phyloP scores from a whole-genome alignment of 768 basidiomycete genomes.

The Lactarius pseudohatsudake region DNA sequence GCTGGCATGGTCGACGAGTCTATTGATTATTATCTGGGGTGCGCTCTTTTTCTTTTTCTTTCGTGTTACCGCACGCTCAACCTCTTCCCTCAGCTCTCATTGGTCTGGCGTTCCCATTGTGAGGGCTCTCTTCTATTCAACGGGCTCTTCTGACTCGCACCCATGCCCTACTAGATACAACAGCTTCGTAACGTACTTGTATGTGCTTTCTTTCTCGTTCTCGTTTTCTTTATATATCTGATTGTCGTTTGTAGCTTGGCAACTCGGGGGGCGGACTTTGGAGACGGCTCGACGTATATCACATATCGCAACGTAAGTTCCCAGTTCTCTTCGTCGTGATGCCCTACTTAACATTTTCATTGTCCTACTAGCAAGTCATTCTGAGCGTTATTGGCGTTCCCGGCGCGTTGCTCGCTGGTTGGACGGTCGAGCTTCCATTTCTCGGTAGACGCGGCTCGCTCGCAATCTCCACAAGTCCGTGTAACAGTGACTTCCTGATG shows the following conservation, averaged over 20 bases:
- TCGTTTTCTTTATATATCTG: not conserved
- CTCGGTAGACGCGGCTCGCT: slow-evolving; percentile 57
- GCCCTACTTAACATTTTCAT: not conserved
- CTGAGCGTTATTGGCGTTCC: slow-evolving; percentile 57
- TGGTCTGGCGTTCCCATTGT: slow-evolving; percentile 74
- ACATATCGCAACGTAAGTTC: slow-evolving; percentile 69
- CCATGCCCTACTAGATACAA: slow-evolving; percentile 41
- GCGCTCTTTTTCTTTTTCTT: slow-evolving; percentile 11
- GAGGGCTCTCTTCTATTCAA: slow-evolving; percentile 29
- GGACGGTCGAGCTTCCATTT: slow-evolving; percentile 49
- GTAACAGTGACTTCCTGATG: slow-evolving; percentile 13
- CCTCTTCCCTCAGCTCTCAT: slow-evolving; percentile 54
- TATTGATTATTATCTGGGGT: slow-evolving; percentile 58
- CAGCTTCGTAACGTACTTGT: slow-evolving; percentile 56
- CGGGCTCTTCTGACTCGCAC: slow-evolving; percentile 6
- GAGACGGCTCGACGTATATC: slow-evolving; percentile 65
- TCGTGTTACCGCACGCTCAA: not conserved
- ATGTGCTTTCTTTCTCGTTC: slow-evolving; percentile 27
- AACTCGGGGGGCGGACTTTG: slow-evolving; percentile 64
- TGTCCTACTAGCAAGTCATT: slow-evolving; percentile 47
- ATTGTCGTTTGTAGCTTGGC: slow-evolving; percentile 46
- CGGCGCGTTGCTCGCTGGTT: slow-evolving; percentile 55
- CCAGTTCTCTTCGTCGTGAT: not conserved
- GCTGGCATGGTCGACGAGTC: slow-evolving; percentile 48
- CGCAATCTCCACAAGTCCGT: slow-evolving; percentile 45